Conservation (phyloP, 2,329 filamentous ascomycete species). For the Diaporthe vexans region DNA sequence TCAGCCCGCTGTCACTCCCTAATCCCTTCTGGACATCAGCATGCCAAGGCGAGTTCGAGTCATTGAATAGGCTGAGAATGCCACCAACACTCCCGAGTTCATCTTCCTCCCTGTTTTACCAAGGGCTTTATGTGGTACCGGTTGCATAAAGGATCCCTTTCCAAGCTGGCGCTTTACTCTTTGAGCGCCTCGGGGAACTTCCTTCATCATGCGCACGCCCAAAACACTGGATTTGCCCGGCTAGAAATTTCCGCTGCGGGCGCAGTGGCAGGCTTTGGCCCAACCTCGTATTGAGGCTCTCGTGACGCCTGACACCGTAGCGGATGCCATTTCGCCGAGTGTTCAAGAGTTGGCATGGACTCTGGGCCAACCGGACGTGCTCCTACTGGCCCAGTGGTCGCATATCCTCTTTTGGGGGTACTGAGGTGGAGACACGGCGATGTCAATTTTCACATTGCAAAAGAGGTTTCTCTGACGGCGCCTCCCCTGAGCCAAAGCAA, state of each 20-base stretch:
- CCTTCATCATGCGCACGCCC: neutral
- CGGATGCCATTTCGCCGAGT: neutral
- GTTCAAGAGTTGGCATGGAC: neutral
- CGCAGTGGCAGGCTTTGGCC: neutral
- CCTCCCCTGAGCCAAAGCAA: neutral
- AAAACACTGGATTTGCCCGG: neutral
- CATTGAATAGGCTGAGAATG: constrained; percentile 17
- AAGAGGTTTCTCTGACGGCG: neutral
- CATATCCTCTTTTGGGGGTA: neutral
- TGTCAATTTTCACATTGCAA: neutral
- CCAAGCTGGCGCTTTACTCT: constrained; percentile 6
- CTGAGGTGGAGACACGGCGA: neutral
- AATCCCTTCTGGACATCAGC: neutral
- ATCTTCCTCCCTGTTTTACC: neutral
- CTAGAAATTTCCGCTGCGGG: neutral
- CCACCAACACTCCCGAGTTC: neutral
- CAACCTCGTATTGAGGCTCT: constrained; percentile 1
- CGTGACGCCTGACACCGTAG: neutral
- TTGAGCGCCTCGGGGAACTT: constrained; percentile 1
- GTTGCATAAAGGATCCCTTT: neutral
- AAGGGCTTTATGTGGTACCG: constrained; percentile 24
- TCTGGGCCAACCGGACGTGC: neutral
- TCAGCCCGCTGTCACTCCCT: neutral
- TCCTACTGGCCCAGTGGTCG: neutral
- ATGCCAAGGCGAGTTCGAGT: constrained; percentile 18